These are phyloP conservation scores for Collybia sordida DNA, from an alignment of 768 basidiomycete genomes.

Conservation along the genomic window DNA sequence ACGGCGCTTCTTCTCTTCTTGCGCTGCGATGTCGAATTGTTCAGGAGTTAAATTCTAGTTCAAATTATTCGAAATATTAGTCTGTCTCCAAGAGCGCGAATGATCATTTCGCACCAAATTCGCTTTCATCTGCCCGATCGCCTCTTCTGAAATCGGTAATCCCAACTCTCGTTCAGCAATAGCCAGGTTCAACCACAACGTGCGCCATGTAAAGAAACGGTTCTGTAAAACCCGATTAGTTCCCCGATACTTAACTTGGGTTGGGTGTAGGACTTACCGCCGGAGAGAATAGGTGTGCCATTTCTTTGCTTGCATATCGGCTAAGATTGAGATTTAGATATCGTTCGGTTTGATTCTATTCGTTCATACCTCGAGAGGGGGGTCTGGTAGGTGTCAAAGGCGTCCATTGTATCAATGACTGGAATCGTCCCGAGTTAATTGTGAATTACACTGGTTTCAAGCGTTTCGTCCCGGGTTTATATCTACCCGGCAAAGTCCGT, in stretches of 20 bases:
- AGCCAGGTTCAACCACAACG: conserved; percentile 94
- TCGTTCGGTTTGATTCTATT: not conserved
- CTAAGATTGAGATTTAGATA: conserved; percentile 37
- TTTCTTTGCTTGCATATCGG: conserved; percentile 99
- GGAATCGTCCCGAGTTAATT: not conserved
- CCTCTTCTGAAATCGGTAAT: conserved; percentile 83
- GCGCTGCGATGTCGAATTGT: conserved; percentile 89
- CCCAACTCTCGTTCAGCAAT: conserved; percentile 96
- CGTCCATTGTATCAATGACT: conserved; percentile 44
- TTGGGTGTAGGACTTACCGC: conserved; percentile 51
- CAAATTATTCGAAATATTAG: conserved; percentile 6
- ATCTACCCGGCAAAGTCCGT: too few relatives aligned
- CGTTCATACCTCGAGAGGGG: conserved; percentile 71
- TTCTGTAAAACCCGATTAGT: conserved; percentile 51
- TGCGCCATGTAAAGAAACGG: conserved; percentile 93
- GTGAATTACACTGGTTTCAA: not conserved
- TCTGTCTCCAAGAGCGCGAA: not conserved
- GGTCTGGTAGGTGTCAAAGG: conserved; percentile 74
- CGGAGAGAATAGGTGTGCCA: conserved; percentile 96
- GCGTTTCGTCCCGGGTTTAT: not conserved
- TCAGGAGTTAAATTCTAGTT: conserved; percentile 75
- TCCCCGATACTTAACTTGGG: not conserved
- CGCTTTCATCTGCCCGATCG: conserved; percentile 92
- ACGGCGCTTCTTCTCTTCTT: conserved; percentile 94
- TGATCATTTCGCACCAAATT: conserved; percentile 64